These are phyloP conservation scores for Salvia miltiorrhiza DNA, from an alignment of 257 asterid genomes.

Conservation along the genomic window DNA sequence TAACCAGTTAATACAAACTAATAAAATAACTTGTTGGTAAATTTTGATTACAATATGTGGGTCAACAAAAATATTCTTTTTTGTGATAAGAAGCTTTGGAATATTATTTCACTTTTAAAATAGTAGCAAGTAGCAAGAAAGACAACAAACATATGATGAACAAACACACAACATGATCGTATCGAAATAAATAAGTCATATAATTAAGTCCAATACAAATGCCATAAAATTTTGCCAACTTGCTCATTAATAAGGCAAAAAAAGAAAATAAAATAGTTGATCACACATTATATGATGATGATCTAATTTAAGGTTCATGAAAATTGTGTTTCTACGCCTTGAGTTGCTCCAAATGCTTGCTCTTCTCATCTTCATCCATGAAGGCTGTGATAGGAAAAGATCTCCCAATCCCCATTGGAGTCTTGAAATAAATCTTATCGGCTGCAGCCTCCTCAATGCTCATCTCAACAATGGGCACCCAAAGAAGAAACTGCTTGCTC, in stretches of 20 bases:
- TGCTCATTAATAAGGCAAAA: background rate
- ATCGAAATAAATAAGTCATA: background rate
- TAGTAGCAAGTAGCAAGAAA: background rate
- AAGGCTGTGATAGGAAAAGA: conserved; percentile 73
- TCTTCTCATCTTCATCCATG: conserved; percentile 70
- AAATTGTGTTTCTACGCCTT: conserved; percentile 14
- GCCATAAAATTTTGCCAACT: background rate
- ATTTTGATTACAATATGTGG: no score
- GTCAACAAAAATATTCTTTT: no score
- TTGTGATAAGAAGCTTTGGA: no score
- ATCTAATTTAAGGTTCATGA: background rate
- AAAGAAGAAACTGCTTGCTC: conserved; percentile 78
- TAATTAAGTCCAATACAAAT: background rate
- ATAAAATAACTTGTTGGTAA: no score
- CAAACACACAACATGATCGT: background rate
- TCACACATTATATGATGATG: background rate
- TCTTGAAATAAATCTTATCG: conserved; percentile 70
- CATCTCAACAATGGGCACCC: conserved; percentile 97
- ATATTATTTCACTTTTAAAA: background rate
- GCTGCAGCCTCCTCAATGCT: conserved; percentile 48
- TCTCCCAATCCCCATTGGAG: conserved; percentile 82
- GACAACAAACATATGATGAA: background rate
- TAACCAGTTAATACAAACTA: no score
- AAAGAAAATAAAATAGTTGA: background rate
- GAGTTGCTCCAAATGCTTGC: conserved; percentile 31